Percentiles rank a stretch among this genome's conserved stretches.
Evolutionary conservation across 1,284 basidiomycete genomes (phyloP).

Genomic region (Anthracocystis panici-leucophaei): DNA sequence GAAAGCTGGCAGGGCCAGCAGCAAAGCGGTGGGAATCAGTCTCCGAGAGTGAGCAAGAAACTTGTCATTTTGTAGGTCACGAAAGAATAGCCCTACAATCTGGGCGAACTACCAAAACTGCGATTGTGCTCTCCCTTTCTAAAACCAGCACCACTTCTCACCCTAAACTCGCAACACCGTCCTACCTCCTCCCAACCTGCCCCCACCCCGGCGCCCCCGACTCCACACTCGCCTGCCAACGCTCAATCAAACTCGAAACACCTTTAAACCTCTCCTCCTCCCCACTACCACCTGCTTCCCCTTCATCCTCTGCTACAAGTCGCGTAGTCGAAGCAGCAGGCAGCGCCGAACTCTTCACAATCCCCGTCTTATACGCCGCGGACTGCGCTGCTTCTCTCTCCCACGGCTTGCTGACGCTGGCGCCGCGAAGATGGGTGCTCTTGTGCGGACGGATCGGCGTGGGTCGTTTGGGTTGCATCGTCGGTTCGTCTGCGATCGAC

Average conservation of each 20-base stretch:
- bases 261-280: conserved; percentile 42
- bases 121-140: no score
- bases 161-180: no score
- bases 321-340: conserved; percentile 19
- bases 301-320: neutral
- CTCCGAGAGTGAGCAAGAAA: no score
- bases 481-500: conserved; percentile 1
- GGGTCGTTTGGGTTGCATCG: conserved; percentile 34
- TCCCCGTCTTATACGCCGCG: conserved; percentile 13
- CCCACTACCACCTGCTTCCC: neutral
- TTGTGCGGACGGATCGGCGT: conserved; percentile 35
- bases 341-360: conserved; percentile 26
- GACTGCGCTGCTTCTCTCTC: conserved; percentile 53
- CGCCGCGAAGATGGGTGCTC: conserved; percentile 3
- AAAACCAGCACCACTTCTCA: no score
- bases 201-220: conserved; percentile 57
- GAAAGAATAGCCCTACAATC: no score
- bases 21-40: no score
- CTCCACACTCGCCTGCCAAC: conserved; percentile 55
- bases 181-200: no score
- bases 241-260: conserved; percentile 40
- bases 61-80: no score
- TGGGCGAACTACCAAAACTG: no score
- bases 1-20: no score
- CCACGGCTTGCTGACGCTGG: conserved; percentile 45